These are phyloP conservation scores for Tricholoma sp. DNA, from an alignment of 768 basidiomycete genomes.

Conservation along the genomic window DNA sequence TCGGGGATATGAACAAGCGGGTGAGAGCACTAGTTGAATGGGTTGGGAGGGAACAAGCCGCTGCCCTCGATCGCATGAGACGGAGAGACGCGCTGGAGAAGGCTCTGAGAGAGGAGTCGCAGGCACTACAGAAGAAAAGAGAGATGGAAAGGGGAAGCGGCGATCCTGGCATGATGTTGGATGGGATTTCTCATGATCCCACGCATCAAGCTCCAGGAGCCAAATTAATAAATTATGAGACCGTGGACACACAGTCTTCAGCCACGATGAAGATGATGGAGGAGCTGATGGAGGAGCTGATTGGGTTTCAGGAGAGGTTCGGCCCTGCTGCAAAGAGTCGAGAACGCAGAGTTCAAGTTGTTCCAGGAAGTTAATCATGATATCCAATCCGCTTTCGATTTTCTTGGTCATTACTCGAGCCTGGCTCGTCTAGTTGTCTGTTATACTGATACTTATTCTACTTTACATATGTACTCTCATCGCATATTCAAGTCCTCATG, in stretches of 20 bases:
- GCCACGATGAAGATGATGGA: constrained; percentile 82
- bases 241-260: constrained; percentile 15
- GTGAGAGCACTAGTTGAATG: constrained; percentile 87
- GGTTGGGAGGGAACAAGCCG: constrained; percentile 86
- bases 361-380: background rate
- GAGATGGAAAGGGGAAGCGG: constrained; percentile 1
- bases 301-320: constrained; percentile 84
- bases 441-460: constrained; percentile 1
- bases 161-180: constrained; percentile 14
- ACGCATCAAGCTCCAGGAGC: background rate
- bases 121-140: constrained; percentile 2
- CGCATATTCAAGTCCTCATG: background rate
- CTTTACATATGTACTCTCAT: background rate
- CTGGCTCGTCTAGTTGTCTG: background rate
- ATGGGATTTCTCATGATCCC: constrained; percentile 4
- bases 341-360: constrained; percentile 40
- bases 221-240: background rate
- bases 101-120: constrained; percentile 35
- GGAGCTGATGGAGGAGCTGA: constrained; percentile 85
- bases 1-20: constrained; percentile 97
- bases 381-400: constrained; percentile 1
- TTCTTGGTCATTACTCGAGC: constrained; percentile 4
- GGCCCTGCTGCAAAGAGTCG: constrained; percentile 49
- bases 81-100: constrained; percentile 64
- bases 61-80: constrained; percentile 63